phyloP scores from a whole-genome alignment of 495 filamentous ascomycete species.

The Rhypophila decipiens region DNA sequence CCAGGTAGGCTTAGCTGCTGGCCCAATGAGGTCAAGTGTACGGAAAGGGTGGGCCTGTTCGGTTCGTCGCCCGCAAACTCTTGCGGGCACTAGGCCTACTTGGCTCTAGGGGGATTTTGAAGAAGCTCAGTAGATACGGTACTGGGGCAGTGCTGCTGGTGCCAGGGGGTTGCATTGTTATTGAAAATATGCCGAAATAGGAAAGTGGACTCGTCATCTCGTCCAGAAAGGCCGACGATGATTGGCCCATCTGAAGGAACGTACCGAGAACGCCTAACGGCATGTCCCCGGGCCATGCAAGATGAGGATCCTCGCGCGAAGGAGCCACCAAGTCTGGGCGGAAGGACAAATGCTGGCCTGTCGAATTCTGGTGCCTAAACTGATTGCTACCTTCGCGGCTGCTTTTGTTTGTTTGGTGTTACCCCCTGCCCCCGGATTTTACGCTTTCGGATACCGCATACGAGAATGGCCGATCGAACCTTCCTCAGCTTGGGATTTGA shows the following conservation, averaged over 20 bases:
- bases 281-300: slow-evolving; percentile 1
- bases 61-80: neutral
- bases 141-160: neutral
- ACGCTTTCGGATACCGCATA: too few relatives aligned
- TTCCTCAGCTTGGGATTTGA: neutral
- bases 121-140: too few relatives aligned
- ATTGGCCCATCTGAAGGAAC: neutral
- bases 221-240: neutral
- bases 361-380: slow-evolving; percentile 13
- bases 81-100: neutral
- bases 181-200: neutral
- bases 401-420: neutral
- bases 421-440: too few relatives aligned
- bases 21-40: too few relatives aligned
- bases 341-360: slow-evolving; percentile 4
- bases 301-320: neutral
- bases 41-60: neutral
- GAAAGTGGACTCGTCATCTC: neutral
- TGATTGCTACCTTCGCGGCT: neutral
- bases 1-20: too few relatives aligned
- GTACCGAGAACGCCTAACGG: too few relatives aligned
- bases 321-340: neutral
- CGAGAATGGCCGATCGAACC: neutral
- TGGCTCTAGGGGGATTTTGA: too few relatives aligned
- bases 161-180: neutral